Evolutionary conservation across 495 filamentous ascomycete genomes (phyloP).

Genomic region (Astrothelium subdiscretum): DNA sequence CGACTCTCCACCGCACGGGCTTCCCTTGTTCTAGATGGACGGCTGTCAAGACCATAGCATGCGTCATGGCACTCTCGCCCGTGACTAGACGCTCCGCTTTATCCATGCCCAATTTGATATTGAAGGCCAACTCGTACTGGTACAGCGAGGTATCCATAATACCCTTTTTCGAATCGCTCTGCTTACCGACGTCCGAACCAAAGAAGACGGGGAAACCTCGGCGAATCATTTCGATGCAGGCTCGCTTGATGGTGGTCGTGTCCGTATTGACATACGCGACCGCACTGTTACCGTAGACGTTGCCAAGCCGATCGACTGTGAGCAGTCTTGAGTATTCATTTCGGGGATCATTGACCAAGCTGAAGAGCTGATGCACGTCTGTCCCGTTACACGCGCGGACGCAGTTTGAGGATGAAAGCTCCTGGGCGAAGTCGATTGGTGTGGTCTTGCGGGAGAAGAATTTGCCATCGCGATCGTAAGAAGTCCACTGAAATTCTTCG

Average conservation of each 20-base stretch:
- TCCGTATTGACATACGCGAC: conserved; percentile 75
- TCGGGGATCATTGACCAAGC: conserved; percentile 73
- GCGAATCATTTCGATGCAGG: conserved; percentile 64
- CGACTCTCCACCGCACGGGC: conserved; percentile 66
- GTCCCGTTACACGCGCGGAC: conserved; percentile 40
- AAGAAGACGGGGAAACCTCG: conserved; percentile 75
- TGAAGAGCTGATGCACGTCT: conserved; percentile 52
- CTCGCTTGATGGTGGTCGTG: conserved; percentile 56
- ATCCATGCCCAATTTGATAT: conserved; percentile 53
- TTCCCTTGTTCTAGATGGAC: conserved; percentile 59
- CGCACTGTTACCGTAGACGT: conserved; percentile 57
- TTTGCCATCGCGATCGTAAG: conserved; percentile 52
- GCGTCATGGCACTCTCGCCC: conserved; percentile 71
- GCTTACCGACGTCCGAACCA: conserved; percentile 78
- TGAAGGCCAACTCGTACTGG: conserved; percentile 70
- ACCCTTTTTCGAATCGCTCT: conserved; percentile 48
- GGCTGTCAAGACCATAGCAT: conserved; percentile 81
- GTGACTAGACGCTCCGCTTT: conserved; percentile 61
- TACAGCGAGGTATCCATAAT: conserved; percentile 65
- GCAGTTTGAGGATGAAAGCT: conserved; percentile 37
- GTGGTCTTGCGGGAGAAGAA: conserved; percentile 42
- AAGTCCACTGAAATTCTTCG: conserved; percentile 60
- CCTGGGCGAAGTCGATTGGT: conserved; percentile 54
- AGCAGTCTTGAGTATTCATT: conserved; percentile 57
- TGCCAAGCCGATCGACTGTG: conserved; percentile 67